Percentiles rank a stretch among this genome's conserved stretches.
Evolutionary conservation across 495 filamentous ascomycete species (phyloP).

Genomic region (Thermothielavioides terrestris): DNA sequence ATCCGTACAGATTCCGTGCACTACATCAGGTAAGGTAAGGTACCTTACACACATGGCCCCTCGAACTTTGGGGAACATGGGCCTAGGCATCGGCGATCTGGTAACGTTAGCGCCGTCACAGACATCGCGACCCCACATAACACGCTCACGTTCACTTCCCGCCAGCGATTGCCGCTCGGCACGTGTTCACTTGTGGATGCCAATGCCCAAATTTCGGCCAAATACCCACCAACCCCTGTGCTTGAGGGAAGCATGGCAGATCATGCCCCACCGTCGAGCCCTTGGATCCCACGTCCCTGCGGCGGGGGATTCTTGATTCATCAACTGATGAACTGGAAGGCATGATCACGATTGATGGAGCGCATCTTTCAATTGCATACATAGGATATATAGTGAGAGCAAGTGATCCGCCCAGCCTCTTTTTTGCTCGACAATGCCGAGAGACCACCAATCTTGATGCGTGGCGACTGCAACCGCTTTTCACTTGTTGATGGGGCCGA

Average conservation of each 20-base stretch:
- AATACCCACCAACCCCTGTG: neutral
- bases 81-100: neutral
- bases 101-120: conserved; percentile 2
- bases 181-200: conserved; percentile 1
- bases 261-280: conserved; percentile 3
- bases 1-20: too few relatives aligned
- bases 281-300: neutral
- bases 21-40: neutral
- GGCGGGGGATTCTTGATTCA: too few relatives aligned
- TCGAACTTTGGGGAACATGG: neutral
- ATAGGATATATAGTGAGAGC: too few relatives aligned
- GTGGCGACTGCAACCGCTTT: too few relatives aligned
- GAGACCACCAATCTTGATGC: too few relatives aligned
- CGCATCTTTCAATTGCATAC: too few relatives aligned
- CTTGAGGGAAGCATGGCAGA: neutral
- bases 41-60: neutral
- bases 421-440: too few relatives aligned
- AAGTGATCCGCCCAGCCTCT: too few relatives aligned
- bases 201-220: conserved; percentile 8
- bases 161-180: neutral
- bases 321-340: too few relatives aligned
- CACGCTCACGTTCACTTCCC: neutral
- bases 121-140: neutral
- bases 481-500: too few relatives aligned
- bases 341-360: too few relatives aligned